phyloP scores from a whole-genome alignment of 306 rosid genomes.

The Fragaria vesca region DNA sequence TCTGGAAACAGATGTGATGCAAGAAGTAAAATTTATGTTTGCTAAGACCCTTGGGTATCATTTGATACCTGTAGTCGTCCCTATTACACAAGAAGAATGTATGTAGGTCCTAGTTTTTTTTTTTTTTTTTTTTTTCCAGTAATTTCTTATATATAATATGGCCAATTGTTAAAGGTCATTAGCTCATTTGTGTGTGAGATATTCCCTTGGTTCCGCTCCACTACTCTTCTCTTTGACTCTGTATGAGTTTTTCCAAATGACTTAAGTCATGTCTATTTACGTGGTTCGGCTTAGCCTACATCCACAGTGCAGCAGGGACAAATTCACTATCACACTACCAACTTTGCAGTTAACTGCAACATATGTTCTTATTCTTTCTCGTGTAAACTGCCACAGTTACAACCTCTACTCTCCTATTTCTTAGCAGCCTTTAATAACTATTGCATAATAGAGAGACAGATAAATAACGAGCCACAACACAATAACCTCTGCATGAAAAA shows the following conservation, averaged over 20 bases:
- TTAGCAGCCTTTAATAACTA: background rate
- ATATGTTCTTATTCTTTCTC: background rate
- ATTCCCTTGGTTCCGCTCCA: background rate
- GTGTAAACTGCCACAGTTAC: background rate
- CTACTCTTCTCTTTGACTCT: background rate
- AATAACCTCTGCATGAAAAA: background rate
- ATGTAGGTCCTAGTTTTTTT: background rate
- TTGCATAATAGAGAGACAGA: background rate
- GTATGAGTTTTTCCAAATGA: background rate
- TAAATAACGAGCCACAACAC: background rate
- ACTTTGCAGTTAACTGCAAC: background rate
- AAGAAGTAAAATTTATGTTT: too few relatives aligned
- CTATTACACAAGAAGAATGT: background rate
- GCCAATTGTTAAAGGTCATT: background rate
- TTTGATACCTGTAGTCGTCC: background rate
- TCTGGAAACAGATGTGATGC: background rate
- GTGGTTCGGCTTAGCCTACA: background rate
- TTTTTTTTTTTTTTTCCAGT: too few relatives aligned
- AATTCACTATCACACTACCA: background rate
- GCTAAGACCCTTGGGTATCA: background rate
- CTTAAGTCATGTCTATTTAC: background rate
- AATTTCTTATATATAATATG: background rate
- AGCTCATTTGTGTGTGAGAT: background rate
- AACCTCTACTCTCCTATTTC: background rate
- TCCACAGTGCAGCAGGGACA: background rate